Percentiles rank a stretch among this genome's conserved stretches.
Evolutionary conservation across 176 grass and related monocot species (phyloP).

Genomic region (Eleusine indica): DNA sequence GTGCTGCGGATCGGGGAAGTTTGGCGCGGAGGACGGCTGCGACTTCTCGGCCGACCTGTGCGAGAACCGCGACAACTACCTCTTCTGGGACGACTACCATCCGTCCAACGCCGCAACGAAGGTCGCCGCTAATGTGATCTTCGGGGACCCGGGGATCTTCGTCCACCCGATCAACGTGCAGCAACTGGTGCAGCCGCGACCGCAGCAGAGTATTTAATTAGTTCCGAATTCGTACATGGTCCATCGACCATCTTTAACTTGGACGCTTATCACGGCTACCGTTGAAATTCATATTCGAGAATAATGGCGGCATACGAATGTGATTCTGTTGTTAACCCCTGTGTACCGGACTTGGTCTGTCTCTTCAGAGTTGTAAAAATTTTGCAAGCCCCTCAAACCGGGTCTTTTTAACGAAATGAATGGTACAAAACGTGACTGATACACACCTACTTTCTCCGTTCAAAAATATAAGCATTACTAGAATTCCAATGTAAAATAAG

Average conservation of each 20-base stretch:
- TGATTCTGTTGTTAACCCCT: background rate
- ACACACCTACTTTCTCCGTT: no score
- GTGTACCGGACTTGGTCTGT: no score
- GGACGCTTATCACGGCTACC: background rate
- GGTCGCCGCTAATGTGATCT: slow-evolving; percentile 37
- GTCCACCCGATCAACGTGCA: slow-evolving; percentile 68
- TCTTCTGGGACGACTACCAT: slow-evolving; percentile 81
- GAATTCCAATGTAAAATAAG: no score
- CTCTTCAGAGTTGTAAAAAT: no score
- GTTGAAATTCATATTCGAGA: background rate
- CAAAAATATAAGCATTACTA: no score
- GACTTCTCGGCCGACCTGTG: slow-evolving; percentile 20
- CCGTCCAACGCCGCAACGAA: slow-evolving; percentile 49
- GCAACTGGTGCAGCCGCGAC: slow-evolving; percentile 50
- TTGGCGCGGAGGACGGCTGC: background rate
- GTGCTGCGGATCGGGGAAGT: slow-evolving; percentile 41
- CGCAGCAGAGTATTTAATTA: background rate
- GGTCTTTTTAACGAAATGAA: no score
- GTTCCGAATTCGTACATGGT: background rate
- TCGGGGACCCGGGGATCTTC: slow-evolving; percentile 35
- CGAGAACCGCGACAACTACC: slow-evolving; percentile 29
- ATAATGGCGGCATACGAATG: background rate
- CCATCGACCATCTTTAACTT: background rate
- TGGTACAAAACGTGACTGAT: no score
- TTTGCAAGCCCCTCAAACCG: no score